Evolutionary conservation across 148 eudicot species (phyloP).

Genomic region (Arctostaphylos glauca): DNA sequence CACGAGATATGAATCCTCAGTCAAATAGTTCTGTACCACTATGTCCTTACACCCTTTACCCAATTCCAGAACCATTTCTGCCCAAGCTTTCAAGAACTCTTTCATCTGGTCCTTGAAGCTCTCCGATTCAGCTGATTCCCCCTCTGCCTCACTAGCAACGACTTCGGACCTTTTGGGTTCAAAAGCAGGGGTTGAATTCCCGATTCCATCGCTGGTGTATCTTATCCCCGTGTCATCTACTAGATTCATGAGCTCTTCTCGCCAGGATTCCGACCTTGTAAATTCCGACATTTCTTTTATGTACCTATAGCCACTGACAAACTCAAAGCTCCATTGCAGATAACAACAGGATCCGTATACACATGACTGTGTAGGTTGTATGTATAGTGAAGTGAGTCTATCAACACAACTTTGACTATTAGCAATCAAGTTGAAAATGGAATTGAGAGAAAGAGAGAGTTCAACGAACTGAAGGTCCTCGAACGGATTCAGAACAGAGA

Average conservation of each 20-base stretch:
- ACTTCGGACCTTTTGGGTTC: conserved; percentile 32
- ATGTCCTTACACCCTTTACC: conserved; percentile 76
- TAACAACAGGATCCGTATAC: not conserved
- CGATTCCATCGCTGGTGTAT: conserved; percentile 36
- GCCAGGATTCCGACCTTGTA: conserved; percentile 56
- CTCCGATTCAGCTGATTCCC: conserved; percentile 46
- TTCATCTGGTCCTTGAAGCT: conserved; percentile 71
- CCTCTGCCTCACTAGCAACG: conserved; percentile 24
- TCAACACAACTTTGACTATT: not conserved
- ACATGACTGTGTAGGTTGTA: not conserved
- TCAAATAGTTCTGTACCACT: conserved; percentile 59
- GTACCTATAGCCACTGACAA: not conserved
- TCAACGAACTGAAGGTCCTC: conserved; percentile 9
- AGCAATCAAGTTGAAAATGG: not conserved
- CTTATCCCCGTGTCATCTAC: conserved; percentile 62
- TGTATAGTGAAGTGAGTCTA: not conserved
- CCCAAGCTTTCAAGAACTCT: conserved; percentile 91
- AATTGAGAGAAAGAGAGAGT: not conserved
- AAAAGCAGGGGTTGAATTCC: conserved; percentile 27
- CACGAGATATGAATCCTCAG: conserved; percentile 74
- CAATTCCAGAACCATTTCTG: conserved; percentile 66
- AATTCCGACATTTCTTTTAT: conserved; percentile 47
- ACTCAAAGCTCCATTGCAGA: conserved; percentile 12
- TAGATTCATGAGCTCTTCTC: conserved; percentile 67
- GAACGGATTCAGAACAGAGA: not conserved